A percentile compares a stretch with the other conserved stretches of the same genome.
These are phyloP conservation scores for Staphylotrichum tortipilum DNA, from an alignment of 495 filamentous ascomycete genomes.

Conservation along the genomic window DNA sequence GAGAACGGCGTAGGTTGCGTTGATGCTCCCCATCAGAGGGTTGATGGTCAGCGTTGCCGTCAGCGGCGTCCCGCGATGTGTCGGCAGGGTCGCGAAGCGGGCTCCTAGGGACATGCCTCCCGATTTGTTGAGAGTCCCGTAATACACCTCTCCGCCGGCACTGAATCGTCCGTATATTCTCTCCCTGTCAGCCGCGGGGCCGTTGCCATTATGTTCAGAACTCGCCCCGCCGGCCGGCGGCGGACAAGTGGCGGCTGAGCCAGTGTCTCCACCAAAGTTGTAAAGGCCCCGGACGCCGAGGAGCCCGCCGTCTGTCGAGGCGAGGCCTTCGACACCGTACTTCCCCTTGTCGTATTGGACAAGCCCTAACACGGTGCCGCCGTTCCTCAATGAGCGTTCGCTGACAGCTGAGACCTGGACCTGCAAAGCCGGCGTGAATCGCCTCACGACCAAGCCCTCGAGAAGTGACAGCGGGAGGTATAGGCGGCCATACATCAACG, in stretches of 20 bases:
- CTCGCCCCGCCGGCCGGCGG: conserved; percentile 10
- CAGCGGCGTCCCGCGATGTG: conserved; percentile 73
- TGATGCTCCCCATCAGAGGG: conserved; percentile 85
- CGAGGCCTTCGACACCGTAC: conserved; percentile 83
- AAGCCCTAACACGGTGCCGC: conserved; percentile 67
- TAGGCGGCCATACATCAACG: conserved; percentile 79
- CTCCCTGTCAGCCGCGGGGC: conserved; percentile 29
- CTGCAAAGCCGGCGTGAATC: conserved; percentile 70
- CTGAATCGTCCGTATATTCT: conserved; percentile 60
- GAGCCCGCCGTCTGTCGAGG: conserved; percentile 83
- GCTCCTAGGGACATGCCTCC: conserved; percentile 71
- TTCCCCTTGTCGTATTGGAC: conserved; percentile 82
- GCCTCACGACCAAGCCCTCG: conserved; percentile 77
- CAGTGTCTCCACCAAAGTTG: conserved; percentile 85
- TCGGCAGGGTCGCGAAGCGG: conserved; percentile 85
- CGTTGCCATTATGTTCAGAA: conserved; percentile 13
- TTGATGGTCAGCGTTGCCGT: conserved; percentile 88
- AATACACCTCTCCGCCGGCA: conserved; percentile 89
- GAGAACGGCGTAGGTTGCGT: conserved; percentile 79
- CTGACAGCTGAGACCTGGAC: conserved; percentile 76
- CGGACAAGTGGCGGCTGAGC: conserved; percentile 28
- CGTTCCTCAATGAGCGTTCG: conserved; percentile 61
- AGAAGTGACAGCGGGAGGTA: conserved; percentile 78
- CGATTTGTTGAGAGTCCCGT: conserved; percentile 82
- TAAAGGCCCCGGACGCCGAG: conserved; percentile 83